Conservation (phyloP, 2,329 filamentous ascomycete species). For the Ophiostoma populinum region DNA sequence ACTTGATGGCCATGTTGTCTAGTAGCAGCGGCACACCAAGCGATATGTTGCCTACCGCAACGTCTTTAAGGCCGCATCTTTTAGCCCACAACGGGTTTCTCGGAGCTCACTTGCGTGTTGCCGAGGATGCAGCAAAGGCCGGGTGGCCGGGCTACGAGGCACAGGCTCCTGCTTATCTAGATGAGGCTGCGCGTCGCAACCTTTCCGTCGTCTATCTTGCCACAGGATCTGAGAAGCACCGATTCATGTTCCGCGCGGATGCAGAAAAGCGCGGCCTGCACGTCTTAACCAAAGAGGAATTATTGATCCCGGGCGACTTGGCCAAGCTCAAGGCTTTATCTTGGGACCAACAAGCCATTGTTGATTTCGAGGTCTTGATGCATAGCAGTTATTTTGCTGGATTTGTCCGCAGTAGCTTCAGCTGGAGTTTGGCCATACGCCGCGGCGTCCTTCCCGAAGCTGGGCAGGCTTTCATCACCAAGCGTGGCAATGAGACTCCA, state of each 20-base stretch:
- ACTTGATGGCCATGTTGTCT: conserved; percentile 1
- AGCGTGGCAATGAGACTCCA: not conserved
- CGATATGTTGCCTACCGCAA: not conserved
- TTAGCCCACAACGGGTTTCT: conserved; percentile 15
- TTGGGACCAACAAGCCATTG: conserved; percentile 14
- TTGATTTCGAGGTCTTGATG: conserved; percentile 8
- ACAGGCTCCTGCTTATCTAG: conserved; percentile 21
- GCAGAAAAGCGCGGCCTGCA: conserved; percentile 16
- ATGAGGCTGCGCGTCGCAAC: conserved; percentile 15
- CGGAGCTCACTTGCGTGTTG: conserved; percentile 22
- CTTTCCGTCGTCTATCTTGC: conserved; percentile 21
- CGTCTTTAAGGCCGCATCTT: not conserved
- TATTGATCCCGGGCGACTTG: conserved; percentile 17
- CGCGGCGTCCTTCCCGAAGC: conserved; percentile 7
- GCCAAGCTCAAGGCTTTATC: conserved; percentile 16
- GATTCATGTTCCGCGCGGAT: conserved; percentile 15
- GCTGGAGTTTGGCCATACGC: conserved; percentile 7
- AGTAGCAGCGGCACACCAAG: no score
- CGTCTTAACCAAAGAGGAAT: conserved; percentile 18
- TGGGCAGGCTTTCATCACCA: conserved; percentile 1
- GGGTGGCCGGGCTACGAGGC: conserved; percentile 20
- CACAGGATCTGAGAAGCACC: conserved; percentile 17
- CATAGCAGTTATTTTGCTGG: conserved; percentile 8
- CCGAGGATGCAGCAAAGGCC: conserved; percentile 17
- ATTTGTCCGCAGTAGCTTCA: conserved; percentile 8